Evolutionary conservation across 2,329 filamentous ascomycete genomes (phyloP), one percentile per base, ranked within the genome.

Genomic region (Westerdykella sp.): DNA sequence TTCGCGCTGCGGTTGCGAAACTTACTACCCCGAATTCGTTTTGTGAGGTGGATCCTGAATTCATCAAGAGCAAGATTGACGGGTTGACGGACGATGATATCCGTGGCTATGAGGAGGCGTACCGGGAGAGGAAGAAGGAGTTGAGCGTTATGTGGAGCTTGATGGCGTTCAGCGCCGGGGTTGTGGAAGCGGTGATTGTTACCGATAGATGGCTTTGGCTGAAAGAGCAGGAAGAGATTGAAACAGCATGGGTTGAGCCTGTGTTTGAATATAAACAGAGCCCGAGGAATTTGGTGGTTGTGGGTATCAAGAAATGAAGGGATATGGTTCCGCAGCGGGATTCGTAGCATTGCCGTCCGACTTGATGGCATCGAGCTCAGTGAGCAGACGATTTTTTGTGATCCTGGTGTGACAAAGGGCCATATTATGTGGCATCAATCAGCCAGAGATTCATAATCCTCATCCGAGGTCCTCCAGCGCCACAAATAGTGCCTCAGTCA

Each of bases 141-240:
- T 70, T 98, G 32, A 88, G 85, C 59, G 77, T 94, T 6, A 80
- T 94, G 46, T 98, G 93, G 93, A 88, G 81, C 54, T 66, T 98
- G 57, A 98, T 98, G 91, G 90, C 93, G 1, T 96, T 95, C 58
- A 94, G 88, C 64, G 90, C 91, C 2, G 81, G 81, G 15, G 84
- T 95, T 4, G 83, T 94, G 2, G 93, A 98, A 72, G 87, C 88
- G 25, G 73, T 94, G 46, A 91, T 98, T 56, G 88, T 95, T 40
- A 80, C 84, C 37, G 93, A 98, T 72, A 78, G 93, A 37, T 98
- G 88, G 86, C 71, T 86, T 48, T 98, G 84, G 69, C 71, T 98
- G 53, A 78, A 74, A 45, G 91, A 98, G 69, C 86, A 95, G 54
- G 59, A 70, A 39, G 78, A 84, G 34, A 70, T 83, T 6, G 82